Conservation (phyloP, 306 rosid genomes). For the Carpinus fangiana region DNA sequence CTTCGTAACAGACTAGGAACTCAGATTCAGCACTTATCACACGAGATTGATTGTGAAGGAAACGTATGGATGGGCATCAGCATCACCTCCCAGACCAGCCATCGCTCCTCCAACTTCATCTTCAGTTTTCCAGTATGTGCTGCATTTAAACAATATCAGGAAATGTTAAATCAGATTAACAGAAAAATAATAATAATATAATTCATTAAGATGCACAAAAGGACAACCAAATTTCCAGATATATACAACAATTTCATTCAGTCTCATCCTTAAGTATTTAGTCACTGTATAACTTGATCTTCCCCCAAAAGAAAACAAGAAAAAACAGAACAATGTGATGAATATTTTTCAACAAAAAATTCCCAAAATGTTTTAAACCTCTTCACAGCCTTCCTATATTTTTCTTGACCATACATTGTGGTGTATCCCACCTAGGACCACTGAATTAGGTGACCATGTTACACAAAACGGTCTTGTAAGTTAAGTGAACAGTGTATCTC, state of each 20-base stretch:
- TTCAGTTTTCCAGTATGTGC: conserved; percentile 78
- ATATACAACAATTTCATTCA: background rate
- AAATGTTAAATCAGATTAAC: conserved; percentile 3
- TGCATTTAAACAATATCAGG: conserved; percentile 33
- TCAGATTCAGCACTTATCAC: conserved; percentile 30
- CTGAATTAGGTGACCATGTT: background rate
- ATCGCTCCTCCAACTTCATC: conserved; percentile 77
- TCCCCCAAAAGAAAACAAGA: too few relatives aligned
- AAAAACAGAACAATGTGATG: background rate
- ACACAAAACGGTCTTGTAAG: background rate
- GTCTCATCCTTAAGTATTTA: too few relatives aligned
- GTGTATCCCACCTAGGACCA: background rate
- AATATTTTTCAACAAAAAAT: background rate
- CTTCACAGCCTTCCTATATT: background rate
- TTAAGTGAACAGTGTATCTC: background rate
- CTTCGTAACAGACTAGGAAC: conserved; percentile 24
- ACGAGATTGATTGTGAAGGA: conserved; percentile 78
- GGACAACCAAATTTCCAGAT: background rate
- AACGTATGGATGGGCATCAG: conserved; percentile 78
- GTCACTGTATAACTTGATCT: too few relatives aligned
- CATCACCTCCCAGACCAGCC: conserved; percentile 81
- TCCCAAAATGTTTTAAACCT: background rate
- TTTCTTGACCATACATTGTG: background rate
- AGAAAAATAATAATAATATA: background rate
- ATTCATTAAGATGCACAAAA: background rate